Evolutionary conservation across 1,139 yeast genomes (phyloP).

Genomic region (Pneumocystis carinii): DNA sequence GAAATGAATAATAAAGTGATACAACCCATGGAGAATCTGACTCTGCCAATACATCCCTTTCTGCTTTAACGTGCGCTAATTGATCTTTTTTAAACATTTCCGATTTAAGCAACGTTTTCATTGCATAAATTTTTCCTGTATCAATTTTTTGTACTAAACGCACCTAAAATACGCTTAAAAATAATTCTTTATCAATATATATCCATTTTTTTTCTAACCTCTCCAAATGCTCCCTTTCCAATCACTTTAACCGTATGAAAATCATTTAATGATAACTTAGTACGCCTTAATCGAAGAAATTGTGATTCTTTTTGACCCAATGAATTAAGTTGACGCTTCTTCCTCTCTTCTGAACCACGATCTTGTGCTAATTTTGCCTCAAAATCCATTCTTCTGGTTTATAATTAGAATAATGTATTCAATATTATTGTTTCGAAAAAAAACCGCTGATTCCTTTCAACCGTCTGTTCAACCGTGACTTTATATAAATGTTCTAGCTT

Average conservation of each 20-base stretch:
- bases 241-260: slow-evolving; percentile 57
- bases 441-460: slow-evolving; percentile 46
- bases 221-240: slow-evolving; percentile 70
- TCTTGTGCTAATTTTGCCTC: slow-evolving; percentile 44
- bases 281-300: slow-evolving; percentile 48
- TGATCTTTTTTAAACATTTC: slow-evolving; percentile 67
- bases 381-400: slow-evolving; percentile 38
- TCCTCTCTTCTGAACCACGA: slow-evolving; percentile 51
- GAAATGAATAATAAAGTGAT: slow-evolving; percentile 55
- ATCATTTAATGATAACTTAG: slow-evolving; percentile 48
- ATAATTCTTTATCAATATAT: neutral
- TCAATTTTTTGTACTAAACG: slow-evolving; percentile 56
- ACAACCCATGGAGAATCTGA: slow-evolving; percentile 71
- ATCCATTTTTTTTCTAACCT: slow-evolving; percentile 17
- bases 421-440: neutral
- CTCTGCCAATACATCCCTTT: slow-evolving; percentile 60
- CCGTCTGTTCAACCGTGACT: slow-evolving; percentile 55
- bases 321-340: slow-evolving; percentile 47
- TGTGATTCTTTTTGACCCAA: slow-evolving; percentile 55
- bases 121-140: slow-evolving; percentile 62
- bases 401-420: neutral
- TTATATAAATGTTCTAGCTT: slow-evolving; percentile 53
- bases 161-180: slow-evolving; percentile 23
- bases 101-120: slow-evolving; percentile 54
- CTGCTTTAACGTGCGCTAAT: slow-evolving; percentile 62